phyloP scores from a whole-genome alignment of 331 rosid genomes.

The Stylosanthes scabra region DNA sequence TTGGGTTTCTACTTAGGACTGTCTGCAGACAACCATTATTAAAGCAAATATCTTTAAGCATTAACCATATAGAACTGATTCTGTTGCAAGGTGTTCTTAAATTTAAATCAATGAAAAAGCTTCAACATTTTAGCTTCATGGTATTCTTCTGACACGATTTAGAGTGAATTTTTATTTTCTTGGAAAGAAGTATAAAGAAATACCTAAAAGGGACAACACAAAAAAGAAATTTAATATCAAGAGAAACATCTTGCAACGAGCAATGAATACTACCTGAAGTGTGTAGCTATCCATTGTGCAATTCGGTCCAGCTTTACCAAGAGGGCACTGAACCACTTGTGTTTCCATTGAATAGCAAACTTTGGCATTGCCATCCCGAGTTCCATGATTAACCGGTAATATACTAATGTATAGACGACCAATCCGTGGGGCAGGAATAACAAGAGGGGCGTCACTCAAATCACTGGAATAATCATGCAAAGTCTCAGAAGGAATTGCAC shows the following conservation, averaged over 20 bases:
- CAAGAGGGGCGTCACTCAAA: constrained; percentile 62
- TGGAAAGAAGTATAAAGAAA: constrained; percentile 32
- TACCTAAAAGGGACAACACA: not conserved
- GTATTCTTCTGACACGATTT: not conserved
- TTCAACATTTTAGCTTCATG: not conserved
- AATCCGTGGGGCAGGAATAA: constrained; percentile 64
- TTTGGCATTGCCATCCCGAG: constrained; percentile 41
- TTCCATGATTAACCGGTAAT: constrained; percentile 56
- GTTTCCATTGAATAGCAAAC: constrained; percentile 81
- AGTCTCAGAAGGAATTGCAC: constrained; percentile 77
- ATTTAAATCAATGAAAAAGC: not conserved
- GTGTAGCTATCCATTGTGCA: constrained; percentile 67
- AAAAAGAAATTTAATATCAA: constrained; percentile 29
- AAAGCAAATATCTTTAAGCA: constrained; percentile 53
- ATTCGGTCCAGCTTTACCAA: constrained; percentile 87
- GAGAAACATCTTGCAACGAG: constrained; percentile 27
- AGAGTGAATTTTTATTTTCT: not conserved
- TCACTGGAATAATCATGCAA: constrained; percentile 76
- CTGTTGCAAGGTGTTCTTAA: constrained; percentile 16
- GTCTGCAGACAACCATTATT: constrained; percentile 86
- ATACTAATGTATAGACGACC: constrained; percentile 83
- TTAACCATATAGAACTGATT: constrained; percentile 37
- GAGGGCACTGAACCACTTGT: constrained; percentile 73
- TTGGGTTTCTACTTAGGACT: constrained; percentile 61
- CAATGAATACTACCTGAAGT: constrained; percentile 74